Percentiles rank a stretch among this genome's conserved stretches.
Evolutionary conservation across 73 alveolate species (phyloP).

Genomic region (Paramecium bursaria): DNA sequence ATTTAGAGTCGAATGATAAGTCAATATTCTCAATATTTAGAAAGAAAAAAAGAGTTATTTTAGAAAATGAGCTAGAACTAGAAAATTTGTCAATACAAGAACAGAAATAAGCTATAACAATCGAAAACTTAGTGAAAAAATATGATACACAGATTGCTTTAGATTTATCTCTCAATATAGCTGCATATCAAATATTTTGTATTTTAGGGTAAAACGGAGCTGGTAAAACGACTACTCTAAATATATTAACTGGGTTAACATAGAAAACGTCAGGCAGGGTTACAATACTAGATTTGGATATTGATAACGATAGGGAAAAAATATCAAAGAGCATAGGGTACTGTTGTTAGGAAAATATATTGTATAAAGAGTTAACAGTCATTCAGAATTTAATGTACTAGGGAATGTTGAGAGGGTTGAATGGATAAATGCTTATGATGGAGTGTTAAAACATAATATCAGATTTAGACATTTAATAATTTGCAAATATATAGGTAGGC

Average conservation of each 20-base stretch:
- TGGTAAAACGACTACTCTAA: slow-evolving; percentile 98
- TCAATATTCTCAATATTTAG: too few species aligned
- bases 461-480: slow-evolving; percentile 76
- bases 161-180: slow-evolving; percentile 77
- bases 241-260: slow-evolving; percentile 86
- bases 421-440: not conserved
- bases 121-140: slow-evolving; percentile 10
- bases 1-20: not conserved
- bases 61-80: not conserved
- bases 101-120: slow-evolving; percentile 20
- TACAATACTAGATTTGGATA: slow-evolving; percentile 69
- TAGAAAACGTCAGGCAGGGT: slow-evolving; percentile 77
- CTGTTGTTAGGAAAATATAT: slow-evolving; percentile 98
- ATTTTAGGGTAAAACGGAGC: slow-evolving; percentile 99
- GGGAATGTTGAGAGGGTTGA: slow-evolving; percentile 73
- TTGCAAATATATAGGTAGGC: slow-evolving; percentile 74
- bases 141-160: slow-evolving; percentile 7
- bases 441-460: slow-evolving; percentile 67
- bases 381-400: slow-evolving; percentile 78
- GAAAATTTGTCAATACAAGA: not conserved
- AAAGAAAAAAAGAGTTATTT: too few species aligned
- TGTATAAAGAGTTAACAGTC: slow-evolving; percentile 88
- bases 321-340: slow-evolving; percentile 93
- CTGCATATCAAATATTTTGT: slow-evolving; percentile 93
- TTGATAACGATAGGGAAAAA: slow-evolving; percentile 74